phyloP scores from a whole-genome alignment of 2,329 filamentous ascomycete genomes.

The Apiospora marii region DNA sequence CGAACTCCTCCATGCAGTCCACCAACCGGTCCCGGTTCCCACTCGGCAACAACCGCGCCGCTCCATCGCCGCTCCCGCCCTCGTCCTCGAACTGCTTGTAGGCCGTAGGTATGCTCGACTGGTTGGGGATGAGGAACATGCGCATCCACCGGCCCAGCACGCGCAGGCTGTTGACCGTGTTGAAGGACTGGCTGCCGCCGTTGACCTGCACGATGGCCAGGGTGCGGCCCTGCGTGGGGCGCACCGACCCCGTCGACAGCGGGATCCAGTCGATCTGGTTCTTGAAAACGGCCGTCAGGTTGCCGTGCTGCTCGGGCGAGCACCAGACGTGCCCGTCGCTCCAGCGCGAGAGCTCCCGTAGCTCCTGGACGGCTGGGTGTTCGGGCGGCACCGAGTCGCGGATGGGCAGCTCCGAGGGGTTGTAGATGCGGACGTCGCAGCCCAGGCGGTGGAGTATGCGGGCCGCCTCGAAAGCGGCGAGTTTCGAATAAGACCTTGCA shows the following conservation, averaged over 20 bases:
- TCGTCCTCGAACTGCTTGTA: conserved; percentile 69
- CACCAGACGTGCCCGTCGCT: conserved; percentile 73
- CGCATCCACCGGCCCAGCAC: conserved; percentile 75
- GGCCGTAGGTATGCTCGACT: conserved; percentile 68
- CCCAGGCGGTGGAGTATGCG: conserved; percentile 70
- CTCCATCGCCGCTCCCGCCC: conserved; percentile 42
- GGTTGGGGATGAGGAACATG: conserved; percentile 73
- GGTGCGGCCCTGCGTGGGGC: conserved; percentile 71
- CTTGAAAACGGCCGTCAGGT: conserved; percentile 72
- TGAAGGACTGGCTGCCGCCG: conserved; percentile 72
- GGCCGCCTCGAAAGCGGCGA: conserved; percentile 66
- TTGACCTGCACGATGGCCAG: conserved; percentile 68
- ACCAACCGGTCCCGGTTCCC: conserved; percentile 66
- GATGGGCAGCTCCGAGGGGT: conserved; percentile 66
- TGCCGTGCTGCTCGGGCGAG: conserved; percentile 72
- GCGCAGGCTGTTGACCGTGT: conserved; percentile 70
- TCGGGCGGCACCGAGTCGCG: conserved; percentile 67
- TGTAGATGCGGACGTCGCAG: conserved; percentile 70
- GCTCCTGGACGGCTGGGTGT: conserved; percentile 69
- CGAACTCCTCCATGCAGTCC: conserved; percentile 75
- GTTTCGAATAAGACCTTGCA: conserved; percentile 63
- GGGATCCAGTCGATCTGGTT: conserved; percentile 78
- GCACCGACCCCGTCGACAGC: conserved; percentile 65
- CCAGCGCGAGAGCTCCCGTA: conserved; percentile 67
- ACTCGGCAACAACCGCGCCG: conserved; percentile 57